phyloP scores from a whole-genome alignment of 371 early-diverging fungal genomes.

The Mucor lusitanicus region DNA sequence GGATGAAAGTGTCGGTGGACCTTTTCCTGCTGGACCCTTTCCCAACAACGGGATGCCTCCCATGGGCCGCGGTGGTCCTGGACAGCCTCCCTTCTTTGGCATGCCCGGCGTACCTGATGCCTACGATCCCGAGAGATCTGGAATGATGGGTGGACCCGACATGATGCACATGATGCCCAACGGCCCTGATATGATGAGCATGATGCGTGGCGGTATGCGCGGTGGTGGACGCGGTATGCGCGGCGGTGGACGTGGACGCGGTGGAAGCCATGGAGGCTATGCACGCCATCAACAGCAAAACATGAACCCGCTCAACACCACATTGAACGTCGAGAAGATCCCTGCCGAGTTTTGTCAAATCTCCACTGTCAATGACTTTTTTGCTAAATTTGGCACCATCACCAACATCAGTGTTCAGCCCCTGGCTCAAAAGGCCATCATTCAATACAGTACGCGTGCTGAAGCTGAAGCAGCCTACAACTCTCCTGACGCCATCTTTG shows the following conservation, averaged over 20 bases:
- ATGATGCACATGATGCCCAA: too few species aligned
- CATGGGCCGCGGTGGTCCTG: conserved; percentile 9
- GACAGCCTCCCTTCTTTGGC: conserved; percentile 25
- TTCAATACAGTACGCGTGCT: conserved; percentile 60
- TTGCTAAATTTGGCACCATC: conserved; percentile 75
- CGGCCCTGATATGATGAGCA: conserved; percentile 7
- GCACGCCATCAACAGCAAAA: conserved; percentile 16
- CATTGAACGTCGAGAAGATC: conserved; percentile 75
- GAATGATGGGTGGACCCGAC: conserved; percentile 17
- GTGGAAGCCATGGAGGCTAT: conserved; percentile 34
- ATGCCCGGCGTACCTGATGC: conserved; percentile 30
- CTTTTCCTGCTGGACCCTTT: conserved; percentile 23
- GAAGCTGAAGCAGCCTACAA: conserved; percentile 78
- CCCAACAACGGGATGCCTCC: conserved; percentile 25
- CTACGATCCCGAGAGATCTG: conserved; percentile 57
- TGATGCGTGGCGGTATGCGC: conserved; percentile 19
- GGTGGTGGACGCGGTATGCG: conserved; percentile 12
- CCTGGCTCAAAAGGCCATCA: conserved; percentile 54
- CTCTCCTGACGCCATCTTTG: conserved; percentile 84
- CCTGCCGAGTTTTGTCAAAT: conserved; percentile 67
- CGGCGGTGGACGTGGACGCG: conserved; percentile 31
- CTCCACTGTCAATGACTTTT: conserved; percentile 71
- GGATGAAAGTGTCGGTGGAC: conserved; percentile 51
- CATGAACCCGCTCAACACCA: conserved; percentile 44
- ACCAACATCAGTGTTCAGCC: conserved; percentile 69